Base-by-base conservation (phyloP, 1,284 basidiomycete species). In the Neotropicomus parvogracilis region DNA sequence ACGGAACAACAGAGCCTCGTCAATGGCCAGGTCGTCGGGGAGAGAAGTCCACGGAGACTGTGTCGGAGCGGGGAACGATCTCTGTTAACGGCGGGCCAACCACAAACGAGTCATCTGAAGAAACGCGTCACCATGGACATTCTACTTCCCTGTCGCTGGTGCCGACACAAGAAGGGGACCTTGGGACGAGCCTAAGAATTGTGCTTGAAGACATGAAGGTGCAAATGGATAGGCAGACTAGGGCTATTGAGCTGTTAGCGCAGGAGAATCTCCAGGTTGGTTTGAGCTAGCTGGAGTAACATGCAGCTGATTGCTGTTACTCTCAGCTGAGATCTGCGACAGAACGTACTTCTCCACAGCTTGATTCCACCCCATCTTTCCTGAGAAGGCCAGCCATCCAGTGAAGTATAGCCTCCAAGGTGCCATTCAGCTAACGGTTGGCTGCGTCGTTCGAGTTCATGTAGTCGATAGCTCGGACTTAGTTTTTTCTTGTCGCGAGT, bases 241-340 rank as follows among this genome's bases (percentile, higher is more conserved):
- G 58, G 44, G 62, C 65, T 10, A 56, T 67, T 8, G 63, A 68
- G 26, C 16, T 52, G 32, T 42, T 67, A 5, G 54, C 60, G 8
- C 65, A 63, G 39, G 67, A 67, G 42, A 70, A 70, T 38, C 36
- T 38, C 41, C 54, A 65, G 60, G 66, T 67, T 54, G 29, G 50
- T 53, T 36, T 32, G 26, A 29, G 29, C 39, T 29, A 28, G 27
- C 24, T 17, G 17, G 44, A 26, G 34, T 24, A 33, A 21, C 28
- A 33, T 38, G 26, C 31, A 27, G 21, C 52, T 67, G 29, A 61
- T 43, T 37, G 9, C 14, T 26, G 20, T 20, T 19, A 4, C 14
- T 31, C 29, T 36, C 27, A 62, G 60, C 32, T 65, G 28, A 66
- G 57, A 37, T 58, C 53, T 10, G 43, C 40, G 16, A 37, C 50